Base-by-base conservation (phyloP, 176 grass and related monocot species). In the Echinochloa phyllopogon region DNA sequence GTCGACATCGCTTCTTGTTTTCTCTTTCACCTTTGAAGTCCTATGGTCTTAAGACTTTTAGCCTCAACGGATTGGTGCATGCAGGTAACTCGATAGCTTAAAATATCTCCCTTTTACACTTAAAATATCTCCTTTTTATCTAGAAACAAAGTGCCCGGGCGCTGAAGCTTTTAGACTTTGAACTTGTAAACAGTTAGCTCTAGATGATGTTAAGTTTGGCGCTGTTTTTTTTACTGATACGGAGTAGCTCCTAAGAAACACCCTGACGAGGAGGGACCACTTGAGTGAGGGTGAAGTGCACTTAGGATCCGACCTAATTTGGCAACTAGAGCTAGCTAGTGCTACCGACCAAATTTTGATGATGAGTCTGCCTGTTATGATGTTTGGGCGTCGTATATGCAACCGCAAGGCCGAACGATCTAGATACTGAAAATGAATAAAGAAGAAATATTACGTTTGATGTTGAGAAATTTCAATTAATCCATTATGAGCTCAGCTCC, bases 291-390 rank as follows among this genome's bases (percentile, higher is more conserved):
- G 68, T 14, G 81, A 75, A 51, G 33, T 5, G 33, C 21, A 9
- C 37, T 36, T 56, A 57, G 61, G 40, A 73, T 25, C 27, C 20
- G 52, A 73, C 53, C 53, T 38, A 85, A 85, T 85, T 78, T 60
- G 9, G 3, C 39, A 20, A 77, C 73, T 69, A 57, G 37, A 57
- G 37, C 1, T 14, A 69, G 39, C 2, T 38, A 51, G 44, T 44
- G 44, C 23, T 24, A 63, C 13, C 5, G 33, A 27, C 16, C 20
- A 48, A n/a, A 48, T 29, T 51, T 50, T 47, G 20, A 40, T 83
- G 58, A 52, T 83, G 40, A 52, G 20, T 38, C 12, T 33, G 17
- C 11, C 29, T 72, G 24, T 6, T 25, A 16, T 14, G n/a, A 27
- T 70, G 40, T 51, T 62, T 33, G 27, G 29, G 45, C n/a, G 5